phyloP scores from a whole-genome alignment of 2,329 filamentous ascomycete species.

The Monosporascus sp. region DNA sequence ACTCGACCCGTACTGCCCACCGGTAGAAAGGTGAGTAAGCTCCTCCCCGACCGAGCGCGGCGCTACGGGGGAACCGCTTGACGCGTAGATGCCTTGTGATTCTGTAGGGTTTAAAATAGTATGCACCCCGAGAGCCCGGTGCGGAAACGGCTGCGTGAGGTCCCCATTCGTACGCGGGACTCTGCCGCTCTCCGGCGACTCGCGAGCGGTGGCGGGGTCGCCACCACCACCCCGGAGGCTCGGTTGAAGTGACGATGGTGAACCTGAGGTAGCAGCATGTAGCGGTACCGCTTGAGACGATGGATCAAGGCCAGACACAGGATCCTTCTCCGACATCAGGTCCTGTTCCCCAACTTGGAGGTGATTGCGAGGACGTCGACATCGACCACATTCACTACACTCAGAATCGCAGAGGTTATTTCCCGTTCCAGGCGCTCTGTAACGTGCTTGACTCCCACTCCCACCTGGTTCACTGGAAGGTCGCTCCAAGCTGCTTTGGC shows the following conservation, averaged over 20 bases:
- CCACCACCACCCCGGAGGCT: slow-evolving; percentile 25
- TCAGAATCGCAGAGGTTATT: slow-evolving; percentile 21
- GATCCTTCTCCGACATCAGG: slow-evolving; percentile 60
- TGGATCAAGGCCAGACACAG: slow-evolving; percentile 51
- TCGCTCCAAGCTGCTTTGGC: slow-evolving; percentile 17
- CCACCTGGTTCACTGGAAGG: slow-evolving; percentile 19
- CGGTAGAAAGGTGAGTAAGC: slow-evolving; percentile 10
- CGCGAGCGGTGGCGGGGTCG: slow-evolving; percentile 21
- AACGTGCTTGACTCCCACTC: slow-evolving; percentile 20
- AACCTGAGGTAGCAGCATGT: slow-evolving; percentile 28
- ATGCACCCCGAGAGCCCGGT: slow-evolving; percentile 35
- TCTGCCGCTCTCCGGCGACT: slow-evolving; percentile 22
- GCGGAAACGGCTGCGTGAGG: slow-evolving; percentile 22
- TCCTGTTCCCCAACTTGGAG: slow-evolving; percentile 51
- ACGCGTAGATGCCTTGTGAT: slow-evolving; percentile 14
- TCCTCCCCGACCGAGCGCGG: slow-evolving; percentile 10
- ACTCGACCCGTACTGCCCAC: slow-evolving; percentile 17
- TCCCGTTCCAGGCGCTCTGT: slow-evolving; percentile 20
- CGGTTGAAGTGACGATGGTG: slow-evolving; percentile 23
- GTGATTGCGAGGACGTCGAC: slow-evolving; percentile 47
- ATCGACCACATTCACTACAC: slow-evolving; percentile 43
- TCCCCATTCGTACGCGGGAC: slow-evolving; percentile 25
- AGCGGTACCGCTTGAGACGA: slow-evolving; percentile 43
- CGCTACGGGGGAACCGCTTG: slow-evolving; percentile 4
- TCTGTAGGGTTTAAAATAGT: slow-evolving; percentile 40